Percentiles rank a stretch among this genome's conserved stretches.
phyloP scores from a whole-genome alignment of 768 basidiomycete species.

The Pleurotus platypus region DNA sequence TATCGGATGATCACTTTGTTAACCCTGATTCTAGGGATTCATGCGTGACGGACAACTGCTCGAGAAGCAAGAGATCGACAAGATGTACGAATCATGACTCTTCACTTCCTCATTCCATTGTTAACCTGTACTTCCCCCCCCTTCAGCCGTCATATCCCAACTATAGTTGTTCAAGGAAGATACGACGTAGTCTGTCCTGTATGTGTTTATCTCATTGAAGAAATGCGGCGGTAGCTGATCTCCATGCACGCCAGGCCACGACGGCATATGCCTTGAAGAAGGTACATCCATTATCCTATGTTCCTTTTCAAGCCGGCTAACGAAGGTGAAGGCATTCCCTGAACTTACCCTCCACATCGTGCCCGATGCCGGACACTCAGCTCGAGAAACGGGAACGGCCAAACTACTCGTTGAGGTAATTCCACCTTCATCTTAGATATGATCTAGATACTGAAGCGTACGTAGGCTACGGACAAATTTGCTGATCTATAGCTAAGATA shows the following conservation, averaged over 20 bases:
- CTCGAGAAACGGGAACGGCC: conserved; percentile 68
- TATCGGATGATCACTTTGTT: background rate
- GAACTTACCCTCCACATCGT: conserved; percentile 74
- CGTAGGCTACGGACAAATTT: conserved; percentile 41
- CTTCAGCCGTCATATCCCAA: conserved; percentile 81
- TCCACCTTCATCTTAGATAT: background rate
- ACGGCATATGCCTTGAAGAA: conserved; percentile 83
- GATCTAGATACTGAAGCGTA: background rate
- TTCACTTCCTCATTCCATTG: too few relatives aligned
- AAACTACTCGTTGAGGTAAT: conserved; percentile 68
- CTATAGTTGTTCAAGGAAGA: conserved; percentile 77
- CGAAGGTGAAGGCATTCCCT: conserved; percentile 57
- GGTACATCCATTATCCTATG: conserved; percentile 19
- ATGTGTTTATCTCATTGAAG: conserved; percentile 17
- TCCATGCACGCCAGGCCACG: conserved; percentile 48
- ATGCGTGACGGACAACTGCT: conserved; percentile 87
- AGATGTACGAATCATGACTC: conserved; percentile 55
- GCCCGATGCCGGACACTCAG: conserved; percentile 85
- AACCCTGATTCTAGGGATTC: conserved; percentile 53
- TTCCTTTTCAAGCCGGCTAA: background rate
- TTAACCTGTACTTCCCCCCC: background rate
- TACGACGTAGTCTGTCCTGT: conserved; percentile 91
- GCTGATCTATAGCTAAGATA: conserved; percentile 24
- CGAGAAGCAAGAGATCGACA: conserved; percentile 79
- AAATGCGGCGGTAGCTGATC: background rate